A percentile compares a stretch with the other conserved stretches of the same genome.
These are phyloP conservation scores for Senecio squalidus DNA, from an alignment of 140 eudicot species.

Conservation along the genomic window DNA sequence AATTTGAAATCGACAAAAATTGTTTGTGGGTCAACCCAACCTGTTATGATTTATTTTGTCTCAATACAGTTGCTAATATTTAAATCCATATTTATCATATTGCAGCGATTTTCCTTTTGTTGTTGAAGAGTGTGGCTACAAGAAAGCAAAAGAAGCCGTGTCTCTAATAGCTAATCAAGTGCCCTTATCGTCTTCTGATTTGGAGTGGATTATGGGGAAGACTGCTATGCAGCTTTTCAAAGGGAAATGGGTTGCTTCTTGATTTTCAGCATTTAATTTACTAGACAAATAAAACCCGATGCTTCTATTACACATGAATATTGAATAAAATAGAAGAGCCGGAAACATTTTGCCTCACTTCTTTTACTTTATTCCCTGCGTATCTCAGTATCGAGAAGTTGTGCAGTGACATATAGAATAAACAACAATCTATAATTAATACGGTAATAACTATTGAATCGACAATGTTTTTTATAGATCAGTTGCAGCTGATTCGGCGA, in stretches of 20 bases:
- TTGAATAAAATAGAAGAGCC: background rate
- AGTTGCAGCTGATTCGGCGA: constrained; percentile 38
- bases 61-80: background rate
- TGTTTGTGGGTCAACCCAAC: no score
- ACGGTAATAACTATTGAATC: background rate
- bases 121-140: constrained; percentile 78
- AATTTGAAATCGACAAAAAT: no score
- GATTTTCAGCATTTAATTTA: background rate
- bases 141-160: constrained; percentile 65
- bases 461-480: background rate
- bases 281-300: background rate
- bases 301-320: background rate
- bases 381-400: no score
- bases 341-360: background rate
- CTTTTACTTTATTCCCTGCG: no score
- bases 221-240: constrained; percentile 51
- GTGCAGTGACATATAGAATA: no score
- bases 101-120: constrained; percentile 95
- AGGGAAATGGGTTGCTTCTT: constrained; percentile 34
- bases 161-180: constrained; percentile 41
- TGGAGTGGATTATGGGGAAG: constrained; percentile 86
- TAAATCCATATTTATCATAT: background rate
- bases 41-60: no score
- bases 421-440: background rate
- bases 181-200: constrained; percentile 48